phyloP scores from a whole-genome alignment of 768 basidiomycete species.

The Pulveroboletus ravenelii region DNA sequence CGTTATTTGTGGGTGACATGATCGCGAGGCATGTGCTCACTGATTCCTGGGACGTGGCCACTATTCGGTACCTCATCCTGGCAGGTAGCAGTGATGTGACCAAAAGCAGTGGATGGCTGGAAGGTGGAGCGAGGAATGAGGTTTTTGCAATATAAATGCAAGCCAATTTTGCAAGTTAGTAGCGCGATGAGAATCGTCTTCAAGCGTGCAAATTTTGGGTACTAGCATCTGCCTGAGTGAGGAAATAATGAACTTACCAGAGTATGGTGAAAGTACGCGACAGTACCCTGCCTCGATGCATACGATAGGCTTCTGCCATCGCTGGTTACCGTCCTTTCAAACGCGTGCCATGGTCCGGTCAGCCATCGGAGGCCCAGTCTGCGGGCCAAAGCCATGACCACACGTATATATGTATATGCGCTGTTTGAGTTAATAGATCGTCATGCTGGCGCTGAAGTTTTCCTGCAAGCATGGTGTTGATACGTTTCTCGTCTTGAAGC shows the following conservation, averaged over 20 bases:
- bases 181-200: neutral
- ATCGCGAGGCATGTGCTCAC: neutral
- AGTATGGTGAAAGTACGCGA: slow-evolving; percentile 1
- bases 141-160: neutral
- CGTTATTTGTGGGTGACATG: neutral
- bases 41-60: neutral
- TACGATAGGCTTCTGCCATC: neutral
- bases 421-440: slow-evolving; percentile 4
- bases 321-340: neutral
- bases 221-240: slow-evolving; percentile 6
- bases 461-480: neutral
- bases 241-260: neutral
- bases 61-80: neutral
- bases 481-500: neutral
- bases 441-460: neutral
- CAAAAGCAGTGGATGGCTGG: neutral
- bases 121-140: too few relatives aligned
- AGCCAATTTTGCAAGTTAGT: neutral
- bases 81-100: neutral
- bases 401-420: neutral
- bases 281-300: slow-evolving; percentile 2
- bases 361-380: too few relatives aligned
- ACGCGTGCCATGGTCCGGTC: too few relatives aligned
- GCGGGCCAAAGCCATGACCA: neutral
- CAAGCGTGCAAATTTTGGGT: slow-evolving; percentile 7